A percentile compares a stretch with the other conserved stretches of the same genome.
These are phyloP conservation scores for Juncus inflexus DNA, from an alignment of 176 grass and related monocot genomes.

Conservation along the genomic window DNA sequence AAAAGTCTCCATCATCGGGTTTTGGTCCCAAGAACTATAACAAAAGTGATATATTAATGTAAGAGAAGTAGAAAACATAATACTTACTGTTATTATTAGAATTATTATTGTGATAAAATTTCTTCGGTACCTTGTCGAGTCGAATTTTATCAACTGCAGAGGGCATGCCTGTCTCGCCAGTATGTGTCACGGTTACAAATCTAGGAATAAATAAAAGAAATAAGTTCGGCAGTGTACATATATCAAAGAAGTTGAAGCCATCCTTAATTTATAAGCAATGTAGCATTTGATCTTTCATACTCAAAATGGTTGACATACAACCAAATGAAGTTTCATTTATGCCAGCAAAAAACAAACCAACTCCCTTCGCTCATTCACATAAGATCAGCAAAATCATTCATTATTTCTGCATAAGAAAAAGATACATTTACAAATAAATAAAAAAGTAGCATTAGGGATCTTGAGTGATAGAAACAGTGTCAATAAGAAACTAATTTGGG, in stretches of 20 bases:
- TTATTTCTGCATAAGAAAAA: constrained; percentile 30
- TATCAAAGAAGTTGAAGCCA: not conserved
- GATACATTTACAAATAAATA: not conserved
- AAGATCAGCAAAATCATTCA: constrained; percentile 10
- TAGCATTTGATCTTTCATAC: constrained; percentile 10
- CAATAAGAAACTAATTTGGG: constrained; percentile 2
- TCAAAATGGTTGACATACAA: not conserved
- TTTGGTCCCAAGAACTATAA: constrained; percentile 55
- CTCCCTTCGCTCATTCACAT: not conserved
- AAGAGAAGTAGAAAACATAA: not conserved
- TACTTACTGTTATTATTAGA: not conserved
- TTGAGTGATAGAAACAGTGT: too few relatives aligned
- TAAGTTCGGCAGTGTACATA: too few relatives aligned
- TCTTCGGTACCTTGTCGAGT: constrained; percentile 58
- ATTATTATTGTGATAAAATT: not conserved
- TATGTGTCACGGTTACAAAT: constrained; percentile 82
- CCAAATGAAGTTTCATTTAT: constrained; percentile 12
- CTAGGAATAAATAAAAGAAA: constrained; percentile 29
- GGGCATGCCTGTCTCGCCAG: constrained; percentile 62
- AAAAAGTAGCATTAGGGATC: not conserved
- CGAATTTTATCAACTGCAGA: constrained; percentile 55
- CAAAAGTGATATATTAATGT: constrained; percentile 8
- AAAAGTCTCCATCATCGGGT: constrained; percentile 49
- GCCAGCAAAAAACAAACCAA: not conserved
- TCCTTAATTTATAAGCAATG: not conserved